Base-by-base conservation (phyloP, 208 protist genomes). In the Jaenimonas drosophilae region DNA sequence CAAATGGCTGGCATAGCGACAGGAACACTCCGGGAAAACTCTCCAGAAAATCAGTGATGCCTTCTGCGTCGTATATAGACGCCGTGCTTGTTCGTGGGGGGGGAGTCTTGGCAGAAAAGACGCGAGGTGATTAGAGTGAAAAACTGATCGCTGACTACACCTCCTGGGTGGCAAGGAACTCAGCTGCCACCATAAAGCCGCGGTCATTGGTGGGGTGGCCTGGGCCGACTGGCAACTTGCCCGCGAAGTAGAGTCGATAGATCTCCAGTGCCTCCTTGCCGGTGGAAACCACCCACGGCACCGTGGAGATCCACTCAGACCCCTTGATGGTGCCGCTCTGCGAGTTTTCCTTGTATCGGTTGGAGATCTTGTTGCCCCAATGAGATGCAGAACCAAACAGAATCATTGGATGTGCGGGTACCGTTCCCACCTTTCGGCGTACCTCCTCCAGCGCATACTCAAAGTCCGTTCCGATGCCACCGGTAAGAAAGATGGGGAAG, bases 401-500 rank as follows among this genome's bases (percentile, higher is more conserved):
- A 42, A 96, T 70, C 39, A 96, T 68, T 2, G 89, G 89, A 46
- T 82, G 55, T 9, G 82, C 54, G 24, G 79, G 56, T n/a, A 81
- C 72, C 28, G 89, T 82, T 27, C 80, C 86, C 21, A 96, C 89
- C 63, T 96, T 96, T 31, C 89, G 83, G 28, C 87, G 83, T 32
- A 96, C 89, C 78, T 96, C 86, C 56, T 96, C 89, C 26, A 96
- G 73, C 16, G 86, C 71, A 60, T 92, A 94, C 77, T 96, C 89
- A 67, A 96, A 96, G 54, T 96, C 89, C 3, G 89, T 96, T 27
- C 89, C 89, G 38, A 96, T 91, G 46, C 89, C 89, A 42, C 89
- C 89, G 3, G 64, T 85, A 16, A 94, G 56, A 31, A 96, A 94
- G 57, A 96, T 94, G 34, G 89, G 89, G 45, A 96, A 93, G 55